These are phyloP conservation scores for Cytospora mali DNA, from an alignment of 2,329 filamentous ascomycete species.

Conservation along the genomic window DNA sequence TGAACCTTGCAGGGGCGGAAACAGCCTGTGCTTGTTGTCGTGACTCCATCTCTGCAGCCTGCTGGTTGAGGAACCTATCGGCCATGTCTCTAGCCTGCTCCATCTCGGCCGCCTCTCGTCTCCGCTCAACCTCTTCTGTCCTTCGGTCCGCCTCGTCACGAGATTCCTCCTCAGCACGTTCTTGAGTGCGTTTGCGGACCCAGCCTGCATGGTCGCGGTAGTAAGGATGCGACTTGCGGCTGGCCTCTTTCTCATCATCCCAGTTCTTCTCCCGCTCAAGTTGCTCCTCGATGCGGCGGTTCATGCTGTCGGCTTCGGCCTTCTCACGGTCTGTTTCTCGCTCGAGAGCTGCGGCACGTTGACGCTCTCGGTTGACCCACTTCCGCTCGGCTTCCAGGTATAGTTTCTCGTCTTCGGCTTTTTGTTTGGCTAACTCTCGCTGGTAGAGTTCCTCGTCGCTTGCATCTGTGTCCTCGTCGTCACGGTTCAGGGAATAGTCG, in stretches of 20 bases:
- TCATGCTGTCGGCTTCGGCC: constrained; percentile 68
- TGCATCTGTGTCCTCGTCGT: constrained; percentile 86
- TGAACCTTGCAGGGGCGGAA: constrained; percentile 76
- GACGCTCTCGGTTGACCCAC: constrained; percentile 88
- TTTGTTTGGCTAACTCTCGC: constrained; percentile 69
- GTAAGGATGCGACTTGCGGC: constrained; percentile 74
- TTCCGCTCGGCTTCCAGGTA: constrained; percentile 85
- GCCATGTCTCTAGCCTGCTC: constrained; percentile 84
- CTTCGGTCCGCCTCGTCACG: constrained; percentile 82
- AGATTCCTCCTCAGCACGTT: constrained; percentile 72
- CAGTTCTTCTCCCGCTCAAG: constrained; percentile 69
- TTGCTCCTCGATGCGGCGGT: constrained; percentile 69
- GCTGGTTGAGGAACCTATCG: constrained; percentile 85
- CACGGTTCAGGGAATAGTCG: constrained; percentile 58
- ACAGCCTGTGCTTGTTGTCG: constrained; percentile 42
- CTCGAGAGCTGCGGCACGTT: constrained; percentile 80
- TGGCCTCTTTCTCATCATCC: constrained; percentile 84
- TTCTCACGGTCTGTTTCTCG: constrained; percentile 81
- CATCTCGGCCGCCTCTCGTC: constrained; percentile 68
- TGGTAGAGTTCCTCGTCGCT: constrained; percentile 84
- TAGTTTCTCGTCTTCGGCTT: constrained; percentile 75
- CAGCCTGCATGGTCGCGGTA: constrained; percentile 85
- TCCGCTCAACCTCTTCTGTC: constrained; percentile 74
- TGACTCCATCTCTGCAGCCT: constrained; percentile 74
- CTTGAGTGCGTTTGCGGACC: constrained; percentile 76